Percentiles rank a stretch among this genome's conserved stretches.
Conservation (phyloP, 1,284 basidiomycete species). For the Ceratobasidium papillatum region DNA sequence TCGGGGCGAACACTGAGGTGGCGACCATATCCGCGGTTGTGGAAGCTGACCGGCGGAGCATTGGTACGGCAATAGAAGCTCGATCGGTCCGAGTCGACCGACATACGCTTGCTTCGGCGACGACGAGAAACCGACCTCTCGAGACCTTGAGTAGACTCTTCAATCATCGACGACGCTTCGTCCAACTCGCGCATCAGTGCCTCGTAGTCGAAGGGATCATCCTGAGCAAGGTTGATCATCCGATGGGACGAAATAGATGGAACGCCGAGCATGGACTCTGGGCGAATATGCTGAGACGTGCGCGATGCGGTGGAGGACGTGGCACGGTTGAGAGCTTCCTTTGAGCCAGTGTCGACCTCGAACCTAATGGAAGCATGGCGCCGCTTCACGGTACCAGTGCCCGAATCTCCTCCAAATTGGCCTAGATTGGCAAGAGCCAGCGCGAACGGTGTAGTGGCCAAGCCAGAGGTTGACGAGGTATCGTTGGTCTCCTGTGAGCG, state of each 20-base stretch:
- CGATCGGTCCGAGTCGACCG: constrained; percentile 70
- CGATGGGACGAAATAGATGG: constrained; percentile 82
- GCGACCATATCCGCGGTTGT: constrained; percentile 63
- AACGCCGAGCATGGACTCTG: constrained; percentile 76
- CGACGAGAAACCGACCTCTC: constrained; percentile 48
- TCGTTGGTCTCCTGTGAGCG: background rate
- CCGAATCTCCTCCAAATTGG: background rate
- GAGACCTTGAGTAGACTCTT: constrained; percentile 44
- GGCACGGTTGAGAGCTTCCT: constrained; percentile 41
- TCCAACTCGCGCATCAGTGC: constrained; percentile 35
- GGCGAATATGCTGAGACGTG: constrained; percentile 53
- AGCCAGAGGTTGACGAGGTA: background rate
- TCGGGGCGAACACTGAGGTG: no score
- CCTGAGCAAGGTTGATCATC: constrained; percentile 67
- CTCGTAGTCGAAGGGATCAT: constrained; percentile 78
- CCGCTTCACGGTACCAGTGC: background rate
- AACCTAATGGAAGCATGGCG: constrained; percentile 42
- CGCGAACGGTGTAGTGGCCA: background rate
- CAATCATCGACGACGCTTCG: constrained; percentile 10
- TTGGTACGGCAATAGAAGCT: constrained; percentile 68
- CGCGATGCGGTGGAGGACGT: constrained; percentile 48
- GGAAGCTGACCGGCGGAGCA: constrained; percentile 71
- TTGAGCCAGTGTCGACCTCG: constrained; percentile 60
- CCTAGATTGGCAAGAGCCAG: background rate
- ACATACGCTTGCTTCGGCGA: constrained; percentile 60